Evolutionary conservation across 495 filamentous ascomycete genomes (phyloP), one percentile per base, ranked within the genome.

Genomic region (Aspergillus haitiensis): DNA sequence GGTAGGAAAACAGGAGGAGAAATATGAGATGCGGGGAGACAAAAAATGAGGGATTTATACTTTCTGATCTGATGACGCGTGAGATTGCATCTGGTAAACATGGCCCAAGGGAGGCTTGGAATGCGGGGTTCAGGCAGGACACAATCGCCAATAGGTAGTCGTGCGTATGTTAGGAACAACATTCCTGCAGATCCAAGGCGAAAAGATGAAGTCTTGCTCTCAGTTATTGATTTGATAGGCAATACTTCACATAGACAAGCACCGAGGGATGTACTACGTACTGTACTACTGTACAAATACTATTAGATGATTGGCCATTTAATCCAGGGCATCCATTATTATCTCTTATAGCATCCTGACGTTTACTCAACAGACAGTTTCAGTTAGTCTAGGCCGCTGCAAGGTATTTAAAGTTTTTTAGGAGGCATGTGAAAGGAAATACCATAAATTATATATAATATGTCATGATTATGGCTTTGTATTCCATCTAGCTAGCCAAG

Each of bases 51-150:
- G 13, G 13, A 46, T 46, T 27, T 27, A 27, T 27, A 27, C 21
- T 27, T 27, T 27, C 21, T 27, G 21, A 27, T 27, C 21, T 3
- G 21, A 46, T 40, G 37, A 40, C 37, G 37, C 37, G 37, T 40
- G 37, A 40, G 37, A 40, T 40, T n/a, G 4, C 37, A 40, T 11
- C 37, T 40, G 42, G 42, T 27, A 27, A 27, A 27, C 21, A 16
- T 46, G 16, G 44, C 13, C 10, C 15, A 46, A 18, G 44, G 13
- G 44, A 16, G 16, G 21, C 21, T 27, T 21, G 44, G 44, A 47
- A 47, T 47, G 44, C 44, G 44, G 44, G 44, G 44, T 47, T 21
- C 16, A 47, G 15, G 44, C n/a, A 47, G 44, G n/a, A 21, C 44
- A 27, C 1, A 27, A 47, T 47, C 11, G n/a, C 44, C 44, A 47